Evolutionary conservation across 225 moss, liverwort and hornwort genomes (phyloP), one percentile per base, ranked within the genome.

Genomic region (Bryoerythrophyllum caledonicum): DNA sequence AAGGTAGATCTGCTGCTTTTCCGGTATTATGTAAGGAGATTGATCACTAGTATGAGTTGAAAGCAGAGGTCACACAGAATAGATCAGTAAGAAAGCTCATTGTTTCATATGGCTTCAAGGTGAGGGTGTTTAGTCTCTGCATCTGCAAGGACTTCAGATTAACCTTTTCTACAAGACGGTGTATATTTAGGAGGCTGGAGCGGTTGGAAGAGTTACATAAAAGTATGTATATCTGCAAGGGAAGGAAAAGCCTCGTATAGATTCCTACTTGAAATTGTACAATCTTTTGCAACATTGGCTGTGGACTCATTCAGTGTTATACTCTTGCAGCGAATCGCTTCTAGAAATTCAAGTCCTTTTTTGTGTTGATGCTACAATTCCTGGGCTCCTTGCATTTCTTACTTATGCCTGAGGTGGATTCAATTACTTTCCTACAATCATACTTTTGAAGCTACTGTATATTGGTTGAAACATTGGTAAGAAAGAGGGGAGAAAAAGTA

Each of bases 1-100:
- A 62, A 66, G 67, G 20, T 61, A 44, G 27, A 83, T 61, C 48
- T 75, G 67, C 75, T 56, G 54, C 34, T 49, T 55, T 23, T n/a
- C n/a, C n/a, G n/a, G n/a, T n/a, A 41, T 56, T 82, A 70, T 65
- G 44, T 17, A 48, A 66, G 17, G 64, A 63, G n/a, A 55, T 6
- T 20, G 28, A 4, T 48, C 61, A 46, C 32, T 16, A 23, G 34
- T 73, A 21, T 61, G 9, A 48, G 41, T 61, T 23, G 49, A 73
- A 72, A 60, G 32, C 21, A n/a, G 8, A 16, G 49, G 32, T 23
- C 34, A 49, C 15, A 72, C 25, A 17, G 15, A 26, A 25, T 38
- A 58, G 27, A 27, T 32, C 32, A 32, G 12, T n/a, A 7, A 20
- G 34, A 51, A 26, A 44, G 71, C 43, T 60, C 55, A n/a, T n/a